Evolutionary conservation across 176 grass and related monocot species (phyloP).

Genomic region (Carex myosuroides): DNA sequence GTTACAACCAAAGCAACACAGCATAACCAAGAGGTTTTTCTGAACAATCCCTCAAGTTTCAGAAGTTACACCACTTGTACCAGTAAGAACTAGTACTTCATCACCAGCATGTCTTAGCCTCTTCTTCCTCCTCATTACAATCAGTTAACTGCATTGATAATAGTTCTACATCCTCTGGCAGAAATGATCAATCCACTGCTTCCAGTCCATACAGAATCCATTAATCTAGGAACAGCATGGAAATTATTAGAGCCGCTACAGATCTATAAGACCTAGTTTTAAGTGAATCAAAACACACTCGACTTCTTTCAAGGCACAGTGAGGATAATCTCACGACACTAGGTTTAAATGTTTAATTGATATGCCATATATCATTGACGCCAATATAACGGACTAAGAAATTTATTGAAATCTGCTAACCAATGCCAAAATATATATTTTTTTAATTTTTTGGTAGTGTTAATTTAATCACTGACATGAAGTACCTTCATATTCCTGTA

Average conservation of each 20-base stretch:
- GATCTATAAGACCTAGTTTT: background rate
- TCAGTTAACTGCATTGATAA: background rate
- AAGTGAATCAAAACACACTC: background rate
- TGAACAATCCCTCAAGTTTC: background rate
- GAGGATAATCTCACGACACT: background rate
- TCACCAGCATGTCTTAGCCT: background rate
- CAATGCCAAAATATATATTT: background rate
- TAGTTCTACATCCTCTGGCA: background rate
- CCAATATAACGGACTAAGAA: background rate
- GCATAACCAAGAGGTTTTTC: background rate
- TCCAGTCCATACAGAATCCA: background rate
- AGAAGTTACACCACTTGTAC: background rate
- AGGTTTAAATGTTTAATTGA: background rate
- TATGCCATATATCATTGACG: background rate
- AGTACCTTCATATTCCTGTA: background rate
- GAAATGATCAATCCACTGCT: background rate
- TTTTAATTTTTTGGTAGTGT: background rate
- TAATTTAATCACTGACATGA: background rate
- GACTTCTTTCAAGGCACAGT: background rate
- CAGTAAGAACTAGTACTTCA: background rate
- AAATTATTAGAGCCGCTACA: background rate
- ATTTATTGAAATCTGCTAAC: background rate
- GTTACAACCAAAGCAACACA: background rate
- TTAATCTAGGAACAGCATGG: background rate
- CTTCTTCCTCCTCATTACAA: background rate